Base-by-base conservation (phyloP, 1,284 basidiomycete genomes). In the Tylopilus sp. region DNA sequence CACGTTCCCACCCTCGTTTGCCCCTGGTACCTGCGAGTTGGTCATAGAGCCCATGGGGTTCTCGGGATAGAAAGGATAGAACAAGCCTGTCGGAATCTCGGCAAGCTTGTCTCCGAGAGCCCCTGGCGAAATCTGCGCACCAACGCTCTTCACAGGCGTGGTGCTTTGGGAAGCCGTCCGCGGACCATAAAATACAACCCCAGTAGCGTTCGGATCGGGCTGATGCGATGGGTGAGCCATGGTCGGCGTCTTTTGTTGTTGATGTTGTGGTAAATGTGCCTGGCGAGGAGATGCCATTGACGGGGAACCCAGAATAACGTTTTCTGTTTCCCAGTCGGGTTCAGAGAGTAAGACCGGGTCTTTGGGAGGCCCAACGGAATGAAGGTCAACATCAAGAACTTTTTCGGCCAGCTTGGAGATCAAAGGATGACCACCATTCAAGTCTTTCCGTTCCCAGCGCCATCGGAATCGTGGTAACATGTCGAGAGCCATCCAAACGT, bases 401-500 rank as follows among this genome's bases (percentile, higher is more conserved):
- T 80, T 80, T 67, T 89, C 86, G 1, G 86, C 87, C 38, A 90
- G 77, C 56, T 79, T 83, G 15, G 84, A 80, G 49, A 90, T 88
- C 46, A 89, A 76, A n/a, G 88, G 88, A 58, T 89, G 87, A 2
- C 81, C 82, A 37, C 84, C 85, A 44, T 81, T 81, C 51, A 79
- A 67, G 59, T 90, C 88, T 63, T 84, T 89, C 41, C 87, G 78
- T 60, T 89, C 86, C 88, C 89, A 91, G 53, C 86, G 80, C 89
- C 89, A 91, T 46, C 88, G 81, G 76, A 89, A 86, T 34, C 83
- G 81, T 4, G 88, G 88, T 8, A 91, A 78, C 80, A 90, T 87
- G 63, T 89, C 84, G 21, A 91, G 78, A 33, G 88, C 89, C 66
- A 87, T 79, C 80, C 84, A 86, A 18, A 91, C 78, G 59, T 91